phyloP scores from a whole-genome alignment of 441 rosid genomes.

The Populus hybrid region DNA sequence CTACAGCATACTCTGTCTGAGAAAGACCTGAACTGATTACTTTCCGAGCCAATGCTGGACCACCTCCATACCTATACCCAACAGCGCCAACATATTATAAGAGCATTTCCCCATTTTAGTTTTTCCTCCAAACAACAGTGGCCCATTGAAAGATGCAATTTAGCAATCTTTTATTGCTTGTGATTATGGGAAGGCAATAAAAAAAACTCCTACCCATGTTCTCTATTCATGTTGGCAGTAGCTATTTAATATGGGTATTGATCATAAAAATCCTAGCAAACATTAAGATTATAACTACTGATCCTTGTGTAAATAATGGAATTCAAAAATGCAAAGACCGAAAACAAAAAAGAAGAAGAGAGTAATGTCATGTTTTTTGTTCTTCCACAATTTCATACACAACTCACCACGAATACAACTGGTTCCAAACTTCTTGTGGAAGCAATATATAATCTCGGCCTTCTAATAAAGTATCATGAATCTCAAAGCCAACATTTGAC shows the following conservation, averaged over 20 bases:
- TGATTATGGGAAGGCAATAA: neutral
- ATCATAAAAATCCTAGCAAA: neutral
- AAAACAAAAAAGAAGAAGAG: neutral
- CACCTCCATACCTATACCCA: slow-evolving; percentile 90
- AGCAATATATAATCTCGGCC: slow-evolving; percentile 97
- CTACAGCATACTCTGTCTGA: slow-evolving; percentile 88
- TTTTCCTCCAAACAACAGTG: too few species aligned
- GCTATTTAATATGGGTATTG: neutral
- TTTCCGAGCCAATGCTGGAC: slow-evolving; percentile 86
- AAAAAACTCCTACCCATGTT: neutral
- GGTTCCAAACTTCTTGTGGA: slow-evolving; percentile 94
- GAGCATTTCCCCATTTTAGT: neutral
- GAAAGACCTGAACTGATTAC: slow-evolving; percentile 89
- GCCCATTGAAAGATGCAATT: neutral
- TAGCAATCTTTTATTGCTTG: neutral
- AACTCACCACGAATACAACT: slow-evolving; percentile 75
- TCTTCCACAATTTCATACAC: neutral
- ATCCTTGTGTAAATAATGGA: neutral
- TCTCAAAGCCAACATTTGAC: slow-evolving; percentile 41
- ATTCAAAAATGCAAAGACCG: neutral
- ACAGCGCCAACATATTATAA: neutral
- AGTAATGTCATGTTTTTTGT: neutral
- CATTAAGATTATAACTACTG: neutral
- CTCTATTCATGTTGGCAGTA: slow-evolving; percentile 4
- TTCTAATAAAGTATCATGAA: slow-evolving; percentile 83